Evolutionary conservation across 2,329 filamentous ascomycete genomes (phyloP).

Genomic region (Colletotrichum lentis): DNA sequence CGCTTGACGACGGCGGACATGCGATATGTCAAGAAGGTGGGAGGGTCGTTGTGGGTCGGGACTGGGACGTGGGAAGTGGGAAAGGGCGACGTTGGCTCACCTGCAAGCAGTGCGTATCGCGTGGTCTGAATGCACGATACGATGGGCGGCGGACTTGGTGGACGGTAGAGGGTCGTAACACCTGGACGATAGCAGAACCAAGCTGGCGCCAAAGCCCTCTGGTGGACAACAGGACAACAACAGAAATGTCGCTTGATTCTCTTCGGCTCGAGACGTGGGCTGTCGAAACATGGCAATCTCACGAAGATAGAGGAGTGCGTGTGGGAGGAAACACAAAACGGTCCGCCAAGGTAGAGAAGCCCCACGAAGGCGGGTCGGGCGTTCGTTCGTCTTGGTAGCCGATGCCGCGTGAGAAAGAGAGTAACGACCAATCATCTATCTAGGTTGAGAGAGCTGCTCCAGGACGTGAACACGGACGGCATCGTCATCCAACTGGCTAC

Average conservation of each 20-base stretch:
- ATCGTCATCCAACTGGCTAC: background rate
- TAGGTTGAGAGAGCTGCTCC: too few relatives aligned
- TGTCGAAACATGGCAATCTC: background rate
- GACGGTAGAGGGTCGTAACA: background rate
- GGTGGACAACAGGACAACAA: too few relatives aligned
- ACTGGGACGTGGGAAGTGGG: constrained; percentile 52
- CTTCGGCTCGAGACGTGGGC: background rate
- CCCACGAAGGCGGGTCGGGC: constrained; percentile 13
- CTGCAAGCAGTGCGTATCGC: background rate
- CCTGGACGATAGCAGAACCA: too few relatives aligned
- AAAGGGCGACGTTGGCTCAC: background rate
- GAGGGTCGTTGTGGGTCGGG: constrained; percentile 58
- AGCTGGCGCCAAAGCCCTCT: too few relatives aligned
- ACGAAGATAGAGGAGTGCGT: background rate
- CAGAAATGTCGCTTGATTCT: background rate
- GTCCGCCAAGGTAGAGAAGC: too few relatives aligned
- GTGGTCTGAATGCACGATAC: background rate
- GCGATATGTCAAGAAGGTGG: constrained; percentile 57
- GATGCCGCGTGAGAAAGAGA: too few relatives aligned
- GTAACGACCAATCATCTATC: too few relatives aligned
- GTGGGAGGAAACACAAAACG: background rate
- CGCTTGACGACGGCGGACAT: constrained; percentile 59
- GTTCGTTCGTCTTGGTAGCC: background rate
- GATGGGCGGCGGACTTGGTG: background rate
- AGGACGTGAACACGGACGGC: background rate